These are phyloP conservation scores for Guadua angustifolia DNA, from an alignment of 176 grass and related monocot species.

Conservation along the genomic window DNA sequence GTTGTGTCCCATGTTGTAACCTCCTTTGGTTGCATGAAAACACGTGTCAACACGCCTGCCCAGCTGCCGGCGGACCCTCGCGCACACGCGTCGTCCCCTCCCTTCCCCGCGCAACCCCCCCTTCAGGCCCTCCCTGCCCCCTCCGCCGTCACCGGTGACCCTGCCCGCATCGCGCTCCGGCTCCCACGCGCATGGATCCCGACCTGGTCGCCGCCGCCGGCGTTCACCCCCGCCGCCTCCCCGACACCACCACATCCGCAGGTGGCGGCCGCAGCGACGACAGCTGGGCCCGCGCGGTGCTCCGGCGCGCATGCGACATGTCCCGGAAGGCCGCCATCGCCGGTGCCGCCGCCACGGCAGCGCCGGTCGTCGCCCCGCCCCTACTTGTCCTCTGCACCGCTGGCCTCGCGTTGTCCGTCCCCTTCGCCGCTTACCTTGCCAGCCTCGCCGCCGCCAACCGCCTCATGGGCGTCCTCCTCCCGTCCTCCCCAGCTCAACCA, in stretches of 20 bases:
- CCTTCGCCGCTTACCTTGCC: conserved; percentile 44
- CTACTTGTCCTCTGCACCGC: conserved; percentile 26
- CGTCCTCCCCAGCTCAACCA: not conserved
- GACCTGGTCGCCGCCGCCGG: not conserved
- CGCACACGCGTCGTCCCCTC: conserved; percentile 12
- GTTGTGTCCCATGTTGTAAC: too few relatives aligned
- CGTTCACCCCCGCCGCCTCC: not conserved
- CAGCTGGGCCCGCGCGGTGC: conserved; percentile 16
- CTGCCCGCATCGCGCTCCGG: not conserved
- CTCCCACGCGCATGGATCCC: conserved; percentile 24
- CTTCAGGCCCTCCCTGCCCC: too few relatives aligned
- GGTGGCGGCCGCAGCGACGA: not conserved
- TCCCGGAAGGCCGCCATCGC: conserved; percentile 40
- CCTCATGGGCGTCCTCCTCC: conserved; percentile 33
- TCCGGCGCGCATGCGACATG: conserved; percentile 41
- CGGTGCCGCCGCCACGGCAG: conserved; percentile 8
- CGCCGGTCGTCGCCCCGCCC: not conserved
- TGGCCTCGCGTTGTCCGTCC: conserved; percentile 38
- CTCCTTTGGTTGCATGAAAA: too few relatives aligned
- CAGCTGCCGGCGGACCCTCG: not conserved
- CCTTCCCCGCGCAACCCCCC: not conserved
- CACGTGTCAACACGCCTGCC: conserved; percentile 33
- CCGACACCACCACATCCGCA: not conserved
- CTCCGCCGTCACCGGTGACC: not conserved
- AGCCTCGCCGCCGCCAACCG: conserved; percentile 37